Base-by-base conservation (phyloP, 1,284 basidiomycete genomes). In the Leccinum insigne region DNA sequence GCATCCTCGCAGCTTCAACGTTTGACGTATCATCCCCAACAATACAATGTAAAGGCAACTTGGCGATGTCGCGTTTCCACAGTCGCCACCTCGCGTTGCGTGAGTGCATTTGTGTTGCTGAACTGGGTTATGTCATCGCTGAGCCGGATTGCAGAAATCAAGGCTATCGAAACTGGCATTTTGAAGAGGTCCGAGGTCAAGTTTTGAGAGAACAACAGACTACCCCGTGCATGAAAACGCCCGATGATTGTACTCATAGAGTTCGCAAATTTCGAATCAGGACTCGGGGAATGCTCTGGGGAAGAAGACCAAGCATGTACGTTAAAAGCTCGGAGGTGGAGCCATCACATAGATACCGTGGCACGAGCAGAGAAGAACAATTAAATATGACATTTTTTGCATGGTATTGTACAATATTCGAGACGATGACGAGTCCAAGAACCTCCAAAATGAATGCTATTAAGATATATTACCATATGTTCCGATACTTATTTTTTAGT, bases 11-110 rank as follows among this genome's bases (percentile, higher is more conserved):
- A 54, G 2, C 52, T 14, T 54, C 14, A 54, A 54, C 11, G 3
- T 18, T 14, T 68, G n/a, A 14, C 13, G 3, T 26, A 2, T 21
- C 8, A 2, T 21, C 8, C 21, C 2, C 8, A 7, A n/a, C 3
- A 65, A 38, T 69, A 62, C 29, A 32, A 58, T n/a, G 7, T 40
- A 68, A 70, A 71, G 81, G 80, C 1, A 78, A 76, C 62, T 66
- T 82, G 58, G 72, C 69, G 0, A 58, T 73, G 29, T 74, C 75
- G 4, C 73, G 81, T 18, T 73, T 79, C 68, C 72, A 77, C 57
- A 77, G 76, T 64, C 75, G 77, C 58, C 72, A 79, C 56, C 68
- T 82, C n/a, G 80, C 81, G 1, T 63, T 81, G 57, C 78, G 78
- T 79, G 56, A 68, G 78, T 58, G 29, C 5, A 58, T 74, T 35